Conservation (phyloP, 1,284 basidiomycete species). For the Leccinum angustisporum region DNA sequence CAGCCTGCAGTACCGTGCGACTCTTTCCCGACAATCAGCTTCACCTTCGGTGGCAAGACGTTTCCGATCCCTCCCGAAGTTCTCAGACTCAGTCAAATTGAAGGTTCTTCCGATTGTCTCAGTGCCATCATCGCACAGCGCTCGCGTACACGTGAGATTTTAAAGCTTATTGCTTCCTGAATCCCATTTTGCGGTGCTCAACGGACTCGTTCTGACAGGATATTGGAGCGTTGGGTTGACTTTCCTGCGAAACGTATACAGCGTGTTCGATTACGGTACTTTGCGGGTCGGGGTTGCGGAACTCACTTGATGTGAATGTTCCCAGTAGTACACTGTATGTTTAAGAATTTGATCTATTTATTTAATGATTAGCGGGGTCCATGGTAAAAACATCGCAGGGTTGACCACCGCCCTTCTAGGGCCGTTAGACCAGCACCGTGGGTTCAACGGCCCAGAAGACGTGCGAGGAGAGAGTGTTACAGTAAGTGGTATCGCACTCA, state of each 20-base stretch:
- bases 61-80: neutral
- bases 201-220: neutral
- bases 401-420: too few relatives aligned
- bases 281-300: neutral
- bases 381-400: too few relatives aligned
- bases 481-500: too few relatives aligned
- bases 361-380: too few relatives aligned
- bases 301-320: neutral
- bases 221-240: neutral
- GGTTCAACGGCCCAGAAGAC: too few relatives aligned
- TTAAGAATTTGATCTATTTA: too few relatives aligned
- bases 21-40: neutral
- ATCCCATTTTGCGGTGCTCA: neutral
- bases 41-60: neutral
- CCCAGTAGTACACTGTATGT: neutral
- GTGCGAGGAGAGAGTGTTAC: too few relatives aligned
- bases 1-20: neutral
- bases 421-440: too few relatives aligned
- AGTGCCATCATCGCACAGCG: neutral
- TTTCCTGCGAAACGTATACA: neutral
- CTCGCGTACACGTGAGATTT: neutral
- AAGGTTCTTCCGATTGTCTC: neutral
- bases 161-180: neutral
- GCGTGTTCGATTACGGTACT: neutral
- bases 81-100: neutral